These are phyloP conservation scores for Amanita molliuscula DNA, from an alignment of 768 basidiomycete species.

Conservation along the genomic window DNA sequence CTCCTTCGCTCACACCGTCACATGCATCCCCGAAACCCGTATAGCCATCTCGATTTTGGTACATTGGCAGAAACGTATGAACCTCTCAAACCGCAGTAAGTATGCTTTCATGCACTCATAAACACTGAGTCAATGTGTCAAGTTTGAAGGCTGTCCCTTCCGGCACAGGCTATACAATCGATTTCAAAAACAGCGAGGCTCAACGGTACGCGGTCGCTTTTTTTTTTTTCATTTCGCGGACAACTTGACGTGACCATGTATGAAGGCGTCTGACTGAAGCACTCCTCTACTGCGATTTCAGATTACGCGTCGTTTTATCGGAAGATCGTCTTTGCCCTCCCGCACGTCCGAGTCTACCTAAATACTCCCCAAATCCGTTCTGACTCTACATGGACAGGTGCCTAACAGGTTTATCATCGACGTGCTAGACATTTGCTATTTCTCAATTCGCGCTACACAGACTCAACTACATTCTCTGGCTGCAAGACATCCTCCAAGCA, in stretches of 20 bases:
- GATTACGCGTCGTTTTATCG: conserved; percentile 49
- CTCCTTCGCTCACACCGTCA: not conserved
- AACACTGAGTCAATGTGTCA: conserved; percentile 3
- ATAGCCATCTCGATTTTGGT: conserved; percentile 42
- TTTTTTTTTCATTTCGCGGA: not conserved
- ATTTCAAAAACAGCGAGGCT: conserved; percentile 66
- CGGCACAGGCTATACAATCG: conserved; percentile 35
- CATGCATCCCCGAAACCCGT: conserved; percentile 35
- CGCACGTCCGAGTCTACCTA: conserved; percentile 31
- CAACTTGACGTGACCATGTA: not conserved
- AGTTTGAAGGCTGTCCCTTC: conserved; percentile 16
- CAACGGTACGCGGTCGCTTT: conserved; percentile 42
- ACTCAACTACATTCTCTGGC: conserved; percentile 81
- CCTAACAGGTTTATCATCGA: conserved; percentile 48
- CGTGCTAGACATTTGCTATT: not conserved
- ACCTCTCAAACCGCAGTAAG: conserved; percentile 45
- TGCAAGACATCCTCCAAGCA: conserved; percentile 54
- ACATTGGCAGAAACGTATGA: conserved; percentile 48
- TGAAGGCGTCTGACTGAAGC: conserved; percentile 71
- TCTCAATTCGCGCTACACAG: conserved; percentile 27
- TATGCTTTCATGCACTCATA: not conserved
- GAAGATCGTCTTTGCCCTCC: conserved; percentile 78
- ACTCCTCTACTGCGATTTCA: conserved; percentile 67
- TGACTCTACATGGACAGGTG: conserved; percentile 30
- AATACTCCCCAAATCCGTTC: not conserved